Base-by-base conservation (phyloP, 1,284 basidiomycete genomes). In the Tilletia horrida region DNA sequence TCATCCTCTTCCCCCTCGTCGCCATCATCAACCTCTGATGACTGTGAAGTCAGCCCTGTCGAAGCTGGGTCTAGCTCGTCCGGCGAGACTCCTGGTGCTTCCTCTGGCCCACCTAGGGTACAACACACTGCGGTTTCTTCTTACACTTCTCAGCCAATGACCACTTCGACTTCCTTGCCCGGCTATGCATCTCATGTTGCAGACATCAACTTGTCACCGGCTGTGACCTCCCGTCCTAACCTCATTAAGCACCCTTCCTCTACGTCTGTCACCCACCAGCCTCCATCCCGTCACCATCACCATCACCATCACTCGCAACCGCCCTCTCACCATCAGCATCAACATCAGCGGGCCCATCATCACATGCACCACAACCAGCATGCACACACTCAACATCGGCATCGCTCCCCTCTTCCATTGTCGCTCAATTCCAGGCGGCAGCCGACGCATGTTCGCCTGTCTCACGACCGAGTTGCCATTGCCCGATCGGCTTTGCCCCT, bases 401-500 rank as follows among this genome's bases (percentile, higher is more conserved):
- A 48, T 48, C 45, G 16, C 45, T 16, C 45, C 16, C 7, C 21
- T 48, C 35, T 40, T 40, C 35, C 35, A 11, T 40, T 11, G 35
- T 40, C 35, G 6, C 35, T 40, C 35, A 40, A 40, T 11, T 40
- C 35, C 35, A 40, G 35, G 11, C 35, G 35, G 4, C 35, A 40
- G 35, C 16, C 50, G 11, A 59, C 55, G 11, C 55, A 59, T 31
- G 55, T 59, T 16, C 55, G 55, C 2, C 31, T 29, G 7, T 40
- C 25, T 13, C 55, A 31, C 7, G 55, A 59, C 29, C 55, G 55
- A 14, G 55, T 59, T 23, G 18, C 48, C 23, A 67, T 69, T 29
- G 62, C 61, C 31, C 65, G 23, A 14, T 47, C 63, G 18, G 67
- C 65, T 27, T 40, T 66, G 65, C 67, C 73, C 1, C 70, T 76